Conservation (phyloP, 345 rosid species). For the Syzygium aromaticum region DNA sequence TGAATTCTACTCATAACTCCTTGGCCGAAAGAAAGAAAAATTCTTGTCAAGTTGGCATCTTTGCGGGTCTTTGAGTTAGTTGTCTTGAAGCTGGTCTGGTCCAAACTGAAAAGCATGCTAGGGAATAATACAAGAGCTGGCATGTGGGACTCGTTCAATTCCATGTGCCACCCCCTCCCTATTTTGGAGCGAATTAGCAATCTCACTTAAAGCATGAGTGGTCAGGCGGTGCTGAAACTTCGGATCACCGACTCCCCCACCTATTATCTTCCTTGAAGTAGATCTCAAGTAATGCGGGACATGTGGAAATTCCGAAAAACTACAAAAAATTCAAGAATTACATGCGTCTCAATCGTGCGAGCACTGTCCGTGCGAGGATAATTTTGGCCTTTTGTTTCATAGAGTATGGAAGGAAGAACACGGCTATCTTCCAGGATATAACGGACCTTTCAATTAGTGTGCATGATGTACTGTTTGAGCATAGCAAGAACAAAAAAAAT, state of each 20-base stretch:
- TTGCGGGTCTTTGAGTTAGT: neutral
- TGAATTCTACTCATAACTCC: neutral
- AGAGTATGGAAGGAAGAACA: neutral
- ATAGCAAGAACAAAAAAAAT: too few relatives aligned
- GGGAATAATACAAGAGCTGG: neutral
- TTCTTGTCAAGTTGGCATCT: neutral
- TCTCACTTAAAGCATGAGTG: neutral
- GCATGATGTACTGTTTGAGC: neutral
- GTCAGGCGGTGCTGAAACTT: neutral
- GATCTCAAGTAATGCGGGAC: neutral
- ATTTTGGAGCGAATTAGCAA: too few relatives aligned
- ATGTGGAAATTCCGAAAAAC: neutral
- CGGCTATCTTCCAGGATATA: neutral
- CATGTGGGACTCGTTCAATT: neutral
- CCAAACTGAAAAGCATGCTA: neutral
- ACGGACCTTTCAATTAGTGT: neutral
- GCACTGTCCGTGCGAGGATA: neutral
- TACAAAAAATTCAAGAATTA: neutral
- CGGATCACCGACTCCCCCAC: neutral
- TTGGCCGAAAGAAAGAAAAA: neutral
- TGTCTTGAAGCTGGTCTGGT: neutral
- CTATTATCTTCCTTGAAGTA: neutral
- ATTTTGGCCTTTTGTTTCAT: neutral
- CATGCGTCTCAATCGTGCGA: neutral
- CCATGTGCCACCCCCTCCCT: neutral